phyloP scores from a whole-genome alignment of 257 asterid genomes.

The Coffea canephora region DNA sequence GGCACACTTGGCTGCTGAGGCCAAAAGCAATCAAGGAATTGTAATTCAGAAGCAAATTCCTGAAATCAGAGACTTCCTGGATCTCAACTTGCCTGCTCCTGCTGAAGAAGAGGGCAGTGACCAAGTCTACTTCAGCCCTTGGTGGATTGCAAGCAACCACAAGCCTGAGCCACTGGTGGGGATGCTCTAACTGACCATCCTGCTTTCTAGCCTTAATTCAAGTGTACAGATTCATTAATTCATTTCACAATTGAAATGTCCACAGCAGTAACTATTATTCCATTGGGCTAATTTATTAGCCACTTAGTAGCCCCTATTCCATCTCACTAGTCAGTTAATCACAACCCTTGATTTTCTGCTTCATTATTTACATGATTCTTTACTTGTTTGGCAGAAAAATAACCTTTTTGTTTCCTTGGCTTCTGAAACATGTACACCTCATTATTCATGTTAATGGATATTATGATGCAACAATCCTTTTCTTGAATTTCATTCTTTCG shows the following conservation, averaged over 20 bases:
- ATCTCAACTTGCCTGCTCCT: constrained; percentile 91
- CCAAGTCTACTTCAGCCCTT: constrained; percentile 39
- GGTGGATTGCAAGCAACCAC: constrained; percentile 59
- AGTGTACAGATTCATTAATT: constrained; percentile 39
- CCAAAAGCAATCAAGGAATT: constrained; percentile 24
- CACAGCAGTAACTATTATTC: constrained; percentile 12
- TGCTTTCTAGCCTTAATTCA: not conserved
- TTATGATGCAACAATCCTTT: constrained; percentile 5
- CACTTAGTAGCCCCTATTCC: constrained; percentile 11
- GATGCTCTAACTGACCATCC: constrained; percentile 34
- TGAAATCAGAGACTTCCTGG: constrained; percentile 61
- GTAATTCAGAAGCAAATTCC: constrained; percentile 25
- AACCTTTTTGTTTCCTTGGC: not conserved
- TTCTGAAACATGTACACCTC: constrained; percentile 6
- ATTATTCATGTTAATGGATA: not conserved
- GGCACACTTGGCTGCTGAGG: constrained; percentile 54
- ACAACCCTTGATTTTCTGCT: not conserved
- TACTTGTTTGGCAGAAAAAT: constrained; percentile 5
- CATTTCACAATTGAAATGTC: constrained; percentile 23
- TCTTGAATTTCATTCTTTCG: not conserved
- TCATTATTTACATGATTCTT: not conserved
- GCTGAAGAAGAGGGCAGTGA: constrained; percentile 58
- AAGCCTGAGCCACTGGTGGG: constrained; percentile 48
- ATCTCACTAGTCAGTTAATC: not conserved
- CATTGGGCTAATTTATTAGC: constrained; percentile 7